Evolutionary conservation across 2,329 filamentous ascomycete genomes (phyloP).

Genomic region (Helotiales sp.): DNA sequence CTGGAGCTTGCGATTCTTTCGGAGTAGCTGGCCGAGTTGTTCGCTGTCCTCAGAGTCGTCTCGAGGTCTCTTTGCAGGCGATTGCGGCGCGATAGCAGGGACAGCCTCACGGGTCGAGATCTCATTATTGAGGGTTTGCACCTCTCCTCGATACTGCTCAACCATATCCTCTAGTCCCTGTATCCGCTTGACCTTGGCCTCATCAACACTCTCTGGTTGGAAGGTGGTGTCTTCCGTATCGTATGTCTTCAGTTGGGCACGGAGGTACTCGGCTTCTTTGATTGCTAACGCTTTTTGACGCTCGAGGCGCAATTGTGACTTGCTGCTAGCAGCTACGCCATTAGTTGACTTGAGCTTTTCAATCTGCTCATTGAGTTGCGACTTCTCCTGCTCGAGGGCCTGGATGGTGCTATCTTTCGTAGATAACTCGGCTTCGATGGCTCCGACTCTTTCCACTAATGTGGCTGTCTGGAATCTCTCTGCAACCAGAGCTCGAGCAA

Average conservation of each 20-base stretch:
- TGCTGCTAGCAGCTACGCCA: constrained; percentile 51
- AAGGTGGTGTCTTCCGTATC: constrained; percentile 88
- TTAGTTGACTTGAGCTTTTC: constrained; percentile 63
- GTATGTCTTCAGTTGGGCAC: constrained; percentile 86
- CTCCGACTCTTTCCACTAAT: constrained; percentile 78
- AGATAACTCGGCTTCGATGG: constrained; percentile 72
- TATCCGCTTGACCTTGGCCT: constrained; percentile 71
- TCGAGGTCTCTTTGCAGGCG: constrained; percentile 64
- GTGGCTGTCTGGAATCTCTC: constrained; percentile 78
- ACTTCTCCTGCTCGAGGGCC: constrained; percentile 69
- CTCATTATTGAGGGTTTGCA: constrained; percentile 72
- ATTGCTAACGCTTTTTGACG: constrained; percentile 81
- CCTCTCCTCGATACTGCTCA: constrained; percentile 81
- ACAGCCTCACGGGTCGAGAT: constrained; percentile 63
- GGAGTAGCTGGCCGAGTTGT: constrained; percentile 77
- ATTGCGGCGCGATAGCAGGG: constrained; percentile 37
- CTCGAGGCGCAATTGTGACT: constrained; percentile 74
- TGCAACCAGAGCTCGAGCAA: constrained; percentile 81
- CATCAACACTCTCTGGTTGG: constrained; percentile 76
- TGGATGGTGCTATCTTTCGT: constrained; percentile 77
- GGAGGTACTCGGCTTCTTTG: constrained; percentile 92
- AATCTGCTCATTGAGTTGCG: constrained; percentile 63
- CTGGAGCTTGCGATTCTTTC: constrained; percentile 85
- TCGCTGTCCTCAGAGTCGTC: constrained; percentile 58
- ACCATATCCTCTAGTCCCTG: constrained; percentile 82